Evolutionary conservation across 148 eudicot species (phyloP), one percentile per base, ranked within the genome.

Genomic region (Rhododendron molle): DNA sequence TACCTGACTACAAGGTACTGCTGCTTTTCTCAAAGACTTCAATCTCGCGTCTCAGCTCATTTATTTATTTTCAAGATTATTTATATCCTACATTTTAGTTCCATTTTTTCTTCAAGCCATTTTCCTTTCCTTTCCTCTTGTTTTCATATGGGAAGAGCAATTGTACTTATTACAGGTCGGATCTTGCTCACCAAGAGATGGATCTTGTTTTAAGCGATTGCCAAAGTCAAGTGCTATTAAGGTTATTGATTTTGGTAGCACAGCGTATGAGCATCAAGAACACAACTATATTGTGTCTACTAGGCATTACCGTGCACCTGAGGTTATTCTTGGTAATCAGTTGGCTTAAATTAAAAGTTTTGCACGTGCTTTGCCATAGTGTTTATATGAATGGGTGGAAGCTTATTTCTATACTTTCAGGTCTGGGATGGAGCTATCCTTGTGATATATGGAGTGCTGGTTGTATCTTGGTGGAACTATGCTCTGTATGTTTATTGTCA

Each of bases 231-330:
- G 98, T 91, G 98, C 95, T 50, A 90, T 97, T 21, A 97, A 97
- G 85, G 96, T 97, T 4, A 97, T 97, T 82, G 99, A 97, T 90
- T 97, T 97, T 92, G 99, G 99, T 72, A 95, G 98, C 85, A 95
- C 99, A 7, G 93, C 95, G 0, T 92, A 88, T 84, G 96, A 95
- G 30, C 93, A 92, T 52, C 89, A 90, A 18, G 93, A 93, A 77
- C 99, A 97, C 84, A 92, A 81, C 52, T 95, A 96, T 76, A 85
- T 92, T 10, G 96, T 97, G 0, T 95, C 98, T 15, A 95, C 99
- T 1, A 90, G 98, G 14, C 99, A 95, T 86, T 96, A 95, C 76
- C 92, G 98, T 83, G 99, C 99, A 7, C 99, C 98, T 2, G 88
- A 87, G 73, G 88, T 87, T 30, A 87, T 87, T 38, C 49, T 87